These are phyloP conservation scores for Rhodosporidiobolus sp. DNA, from an alignment of 768 basidiomycete genomes.

Conservation along the genomic window DNA sequence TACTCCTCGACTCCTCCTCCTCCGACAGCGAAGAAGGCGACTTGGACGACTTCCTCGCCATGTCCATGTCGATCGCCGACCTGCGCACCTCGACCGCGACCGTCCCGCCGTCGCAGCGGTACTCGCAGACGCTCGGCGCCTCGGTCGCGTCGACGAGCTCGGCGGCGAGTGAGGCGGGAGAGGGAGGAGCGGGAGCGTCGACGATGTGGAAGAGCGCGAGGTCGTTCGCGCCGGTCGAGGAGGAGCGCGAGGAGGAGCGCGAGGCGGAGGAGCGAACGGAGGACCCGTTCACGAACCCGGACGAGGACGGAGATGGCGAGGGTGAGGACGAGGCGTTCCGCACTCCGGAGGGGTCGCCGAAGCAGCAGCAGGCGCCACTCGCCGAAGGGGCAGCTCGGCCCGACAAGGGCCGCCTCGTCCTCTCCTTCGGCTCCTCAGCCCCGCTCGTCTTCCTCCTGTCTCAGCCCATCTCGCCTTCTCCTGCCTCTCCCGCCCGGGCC, in stretches of 20 bases:
- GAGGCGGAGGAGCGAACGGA: background rate
- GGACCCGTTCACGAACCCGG: slow-evolving; percentile 24
- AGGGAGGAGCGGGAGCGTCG: too few relatives aligned
- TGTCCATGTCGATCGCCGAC: slow-evolving; percentile 33
- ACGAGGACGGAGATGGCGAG: too few relatives aligned
- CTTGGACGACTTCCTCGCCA: slow-evolving; percentile 28
- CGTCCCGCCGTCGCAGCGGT: too few relatives aligned
- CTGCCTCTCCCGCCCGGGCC: background rate
- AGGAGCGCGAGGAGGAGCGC: background rate
- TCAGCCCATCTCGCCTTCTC: background rate
- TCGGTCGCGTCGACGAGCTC: background rate
- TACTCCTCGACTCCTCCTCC: background rate
- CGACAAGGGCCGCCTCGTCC: background rate
- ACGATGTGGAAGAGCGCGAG: background rate
- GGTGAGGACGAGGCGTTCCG: slow-evolving; percentile 9
- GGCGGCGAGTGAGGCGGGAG: background rate
- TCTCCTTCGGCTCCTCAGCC: slow-evolving; percentile 4
- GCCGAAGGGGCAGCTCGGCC: background rate
- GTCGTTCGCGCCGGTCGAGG: background rate
- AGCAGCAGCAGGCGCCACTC: background rate
- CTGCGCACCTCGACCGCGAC: slow-evolving; percentile 20
- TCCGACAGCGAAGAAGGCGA: slow-evolving; percentile 1
- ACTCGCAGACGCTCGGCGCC: background rate
- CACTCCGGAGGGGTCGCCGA: background rate
- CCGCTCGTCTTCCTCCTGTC: slow-evolving; percentile 13